A percentile compares a stretch with the other conserved stretches of the same genome.
Conservation (phyloP, 257 asterid species). For the Verbena officinalis region DNA sequence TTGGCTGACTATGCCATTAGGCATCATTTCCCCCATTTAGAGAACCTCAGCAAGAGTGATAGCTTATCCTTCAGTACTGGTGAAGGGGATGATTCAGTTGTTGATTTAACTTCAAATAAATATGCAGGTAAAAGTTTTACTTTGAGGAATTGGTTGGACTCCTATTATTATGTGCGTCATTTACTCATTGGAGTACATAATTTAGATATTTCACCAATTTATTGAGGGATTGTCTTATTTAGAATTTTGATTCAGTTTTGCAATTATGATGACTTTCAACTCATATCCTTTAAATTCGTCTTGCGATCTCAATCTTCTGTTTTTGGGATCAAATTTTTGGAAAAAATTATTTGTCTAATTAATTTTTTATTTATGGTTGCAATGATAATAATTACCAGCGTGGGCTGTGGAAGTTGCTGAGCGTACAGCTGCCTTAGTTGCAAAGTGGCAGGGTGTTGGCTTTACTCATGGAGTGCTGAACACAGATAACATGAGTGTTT, state of each 20-base stretch:
- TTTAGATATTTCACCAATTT: neutral
- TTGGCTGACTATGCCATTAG: slow-evolving; percentile 85
- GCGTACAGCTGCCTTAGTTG: slow-evolving; percentile 88
- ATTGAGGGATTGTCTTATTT: neutral
- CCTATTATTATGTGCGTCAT: neutral
- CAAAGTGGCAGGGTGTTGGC: slow-evolving; percentile 98
- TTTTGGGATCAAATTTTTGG: neutral
- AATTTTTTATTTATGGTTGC: slow-evolving; percentile 25
- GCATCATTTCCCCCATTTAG: slow-evolving; percentile 87
- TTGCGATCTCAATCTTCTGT: too few species aligned
- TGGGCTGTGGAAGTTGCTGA: slow-evolving; percentile 98
- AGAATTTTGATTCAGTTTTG: neutral
- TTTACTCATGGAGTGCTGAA: slow-evolving; percentile 98
- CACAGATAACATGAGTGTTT: slow-evolving; percentile 96
- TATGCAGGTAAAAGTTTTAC: slow-evolving; percentile 66
- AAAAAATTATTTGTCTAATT: neutral
- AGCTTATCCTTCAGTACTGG: slow-evolving; percentile 84
- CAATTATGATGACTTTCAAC: neutral
- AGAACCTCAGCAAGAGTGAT: slow-evolving; percentile 78
- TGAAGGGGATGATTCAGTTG: slow-evolving; percentile 76
- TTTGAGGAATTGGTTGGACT: slow-evolving; percentile 25
- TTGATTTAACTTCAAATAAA: slow-evolving; percentile 95
- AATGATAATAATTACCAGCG: slow-evolving; percentile 56
- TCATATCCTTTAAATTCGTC: slow-evolving; percentile 4
- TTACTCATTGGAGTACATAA: slow-evolving; percentile 1